A percentile compares a stretch with the other conserved stretches of the same genome.
phyloP scores from a whole-genome alignment of 129 eudicot species.

The Oenanthe sinensis region DNA sequence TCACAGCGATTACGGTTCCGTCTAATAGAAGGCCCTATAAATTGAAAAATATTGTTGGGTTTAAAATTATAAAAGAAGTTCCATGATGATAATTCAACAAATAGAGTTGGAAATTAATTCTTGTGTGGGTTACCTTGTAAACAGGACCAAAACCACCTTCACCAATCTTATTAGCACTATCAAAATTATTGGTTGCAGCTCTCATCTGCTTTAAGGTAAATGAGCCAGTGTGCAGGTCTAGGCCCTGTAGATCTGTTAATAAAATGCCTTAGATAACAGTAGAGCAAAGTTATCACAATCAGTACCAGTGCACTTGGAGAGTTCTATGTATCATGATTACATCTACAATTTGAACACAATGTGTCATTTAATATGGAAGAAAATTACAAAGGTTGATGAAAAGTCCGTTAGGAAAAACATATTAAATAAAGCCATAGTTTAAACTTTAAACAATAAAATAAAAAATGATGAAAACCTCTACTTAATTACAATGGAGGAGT shows the following conservation, averaged over 20 bases:
- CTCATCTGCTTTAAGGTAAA: slow-evolving; percentile 34
- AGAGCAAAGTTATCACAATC: background rate
- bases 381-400: background rate
- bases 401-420: background rate
- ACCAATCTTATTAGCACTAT: slow-evolving; percentile 27
- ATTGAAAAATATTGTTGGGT: background rate
- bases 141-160: slow-evolving; percentile 48
- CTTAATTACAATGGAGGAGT: background rate
- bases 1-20: slow-evolving; percentile 39
- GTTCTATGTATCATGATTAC: background rate
- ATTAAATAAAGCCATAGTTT: background rate
- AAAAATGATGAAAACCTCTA: background rate
- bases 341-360: background rate
- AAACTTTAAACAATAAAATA: too few relatives aligned
- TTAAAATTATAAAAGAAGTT: slow-evolving; percentile 1
- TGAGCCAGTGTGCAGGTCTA: slow-evolving; percentile 23
- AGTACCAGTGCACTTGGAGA: background rate
- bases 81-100: background rate
- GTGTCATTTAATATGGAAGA: background rate
- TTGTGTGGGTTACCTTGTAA: slow-evolving; percentile 23
- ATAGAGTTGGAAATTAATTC: background rate
- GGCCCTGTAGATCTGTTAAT: slow-evolving; percentile 29
- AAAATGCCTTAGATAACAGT: background rate
- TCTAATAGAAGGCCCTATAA: slow-evolving; percentile 33
- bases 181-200: slow-evolving; percentile 34